These are phyloP conservation scores for Trichosporon sp. DNA, from an alignment of 1,284 basidiomycete genomes.

Conservation along the genomic window DNA sequence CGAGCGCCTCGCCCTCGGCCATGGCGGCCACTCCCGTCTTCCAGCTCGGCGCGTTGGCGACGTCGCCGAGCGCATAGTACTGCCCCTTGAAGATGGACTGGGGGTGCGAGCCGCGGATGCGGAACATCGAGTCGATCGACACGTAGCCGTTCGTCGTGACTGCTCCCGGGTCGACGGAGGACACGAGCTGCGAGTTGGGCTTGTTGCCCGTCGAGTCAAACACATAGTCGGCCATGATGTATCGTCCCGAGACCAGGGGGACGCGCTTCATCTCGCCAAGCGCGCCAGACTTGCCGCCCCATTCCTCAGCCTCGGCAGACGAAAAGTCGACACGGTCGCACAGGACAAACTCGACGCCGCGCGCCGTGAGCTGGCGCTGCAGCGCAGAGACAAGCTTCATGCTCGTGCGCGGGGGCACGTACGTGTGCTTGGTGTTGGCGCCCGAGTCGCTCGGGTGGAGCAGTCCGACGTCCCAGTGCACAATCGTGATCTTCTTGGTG, in stretches of 20 bases:
- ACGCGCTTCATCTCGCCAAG: conserved; percentile 34
- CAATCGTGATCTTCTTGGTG: conserved; percentile 20
- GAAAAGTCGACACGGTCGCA: conserved; percentile 37
- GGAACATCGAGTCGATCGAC: conserved; percentile 40
- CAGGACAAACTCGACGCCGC: conserved; percentile 46
- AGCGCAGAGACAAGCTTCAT: conserved; percentile 37
- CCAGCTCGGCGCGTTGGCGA: conserved; percentile 35
- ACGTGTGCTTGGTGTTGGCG: conserved; percentile 19
- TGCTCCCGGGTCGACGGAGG: conserved; percentile 33
- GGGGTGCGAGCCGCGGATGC: conserved; percentile 7
- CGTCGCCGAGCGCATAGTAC: conserved; percentile 46
- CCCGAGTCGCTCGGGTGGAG: conserved; percentile 25
- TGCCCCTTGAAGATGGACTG: conserved; percentile 24
- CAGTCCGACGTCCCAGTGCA: conserved; percentile 29
- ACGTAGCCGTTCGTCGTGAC: conserved; percentile 34
- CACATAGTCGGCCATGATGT: conserved; percentile 47
- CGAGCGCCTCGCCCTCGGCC: conserved; percentile 18
- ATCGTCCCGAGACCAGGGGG: conserved; percentile 33
- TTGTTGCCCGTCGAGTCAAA: conserved; percentile 48
- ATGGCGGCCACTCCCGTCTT: conserved; percentile 34
- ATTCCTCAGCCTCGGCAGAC: conserved; percentile 21
- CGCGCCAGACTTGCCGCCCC: conserved; percentile 33
- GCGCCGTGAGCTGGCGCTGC: conserved; percentile 31
- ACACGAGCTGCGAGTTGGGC: conserved; percentile 44
- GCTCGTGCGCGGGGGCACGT: conserved; percentile 24